Evolutionary conservation across 345 rosid genomes (phyloP).

Genomic region (Erysimum cheiranthoides): DNA sequence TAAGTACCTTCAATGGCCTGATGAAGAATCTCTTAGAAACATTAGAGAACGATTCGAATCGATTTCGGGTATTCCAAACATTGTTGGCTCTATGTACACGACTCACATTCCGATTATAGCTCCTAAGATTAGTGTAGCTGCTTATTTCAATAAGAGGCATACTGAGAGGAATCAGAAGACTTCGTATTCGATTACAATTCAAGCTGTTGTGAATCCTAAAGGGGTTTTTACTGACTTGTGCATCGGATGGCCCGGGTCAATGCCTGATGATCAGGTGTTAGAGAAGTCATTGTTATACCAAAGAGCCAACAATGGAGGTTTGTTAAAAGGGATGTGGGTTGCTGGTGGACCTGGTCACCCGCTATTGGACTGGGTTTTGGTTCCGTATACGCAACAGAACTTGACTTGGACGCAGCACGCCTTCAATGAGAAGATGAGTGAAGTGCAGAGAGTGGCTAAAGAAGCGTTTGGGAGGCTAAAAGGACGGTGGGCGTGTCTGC

Average conservation of each 20-base stretch:
- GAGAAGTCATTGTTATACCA: constrained; percentile 77
- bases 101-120: constrained; percentile 87
- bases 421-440: constrained; percentile 76
- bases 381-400: constrained; percentile 75
- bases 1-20: constrained; percentile 78
- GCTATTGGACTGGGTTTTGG: constrained; percentile 78
- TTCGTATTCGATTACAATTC: constrained; percentile 73
- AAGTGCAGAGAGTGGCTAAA: constrained; percentile 61
- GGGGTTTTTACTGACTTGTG: constrained; percentile 85
- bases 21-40: constrained; percentile 56
- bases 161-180: constrained; percentile 84
- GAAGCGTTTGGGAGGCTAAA: constrained; percentile 74
- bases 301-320: constrained; percentile 69
- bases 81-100: constrained; percentile 80
- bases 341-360: constrained; percentile 76
- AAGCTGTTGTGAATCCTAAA: constrained; percentile 72
- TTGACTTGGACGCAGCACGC: constrained; percentile 89
- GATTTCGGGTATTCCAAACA: constrained; percentile 67
- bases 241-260: constrained; percentile 90
- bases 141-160: constrained; percentile 78
- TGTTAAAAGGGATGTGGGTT: constrained; percentile 68
- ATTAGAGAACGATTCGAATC: constrained; percentile 56
- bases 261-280: constrained; percentile 78
- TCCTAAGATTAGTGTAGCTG: constrained; percentile 74
- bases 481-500: constrained; percentile 83